Conservation (phyloP, 176 grass and related monocot genomes). For the Bolboschoenus planiculmis region DNA sequence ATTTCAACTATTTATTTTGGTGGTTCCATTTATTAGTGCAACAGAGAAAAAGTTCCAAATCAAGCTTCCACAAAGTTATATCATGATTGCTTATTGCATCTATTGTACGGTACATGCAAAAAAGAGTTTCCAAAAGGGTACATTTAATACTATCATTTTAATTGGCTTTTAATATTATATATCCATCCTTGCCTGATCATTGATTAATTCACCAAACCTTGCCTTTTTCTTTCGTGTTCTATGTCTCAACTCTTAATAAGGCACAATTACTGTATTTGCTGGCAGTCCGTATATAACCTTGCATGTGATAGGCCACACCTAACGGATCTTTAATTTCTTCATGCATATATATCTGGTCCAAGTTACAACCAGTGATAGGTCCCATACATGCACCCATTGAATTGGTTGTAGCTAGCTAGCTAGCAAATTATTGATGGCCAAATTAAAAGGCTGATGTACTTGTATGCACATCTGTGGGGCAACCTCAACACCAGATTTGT, state of each 20-base stretch:
- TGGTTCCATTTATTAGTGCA: neutral
- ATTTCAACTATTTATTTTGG: neutral
- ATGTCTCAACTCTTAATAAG: neutral
- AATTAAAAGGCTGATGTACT: neutral
- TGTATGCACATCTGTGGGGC: neutral
- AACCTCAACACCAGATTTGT: neutral
- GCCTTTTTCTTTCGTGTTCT: neutral
- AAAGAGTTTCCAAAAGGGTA: neutral
- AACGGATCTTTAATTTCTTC: neutral
- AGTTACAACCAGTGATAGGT: neutral
- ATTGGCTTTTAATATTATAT: neutral
- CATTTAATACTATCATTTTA: neutral
- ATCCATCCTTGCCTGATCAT: neutral
- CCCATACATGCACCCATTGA: neutral
- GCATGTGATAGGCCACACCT: neutral
- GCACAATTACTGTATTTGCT: neutral
- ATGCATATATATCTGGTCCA: conserved; percentile 2
- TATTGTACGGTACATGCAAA: neutral
- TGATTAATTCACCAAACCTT: neutral
- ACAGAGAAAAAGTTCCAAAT: neutral
- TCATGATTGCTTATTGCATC: neutral
- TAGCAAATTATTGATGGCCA: neutral
- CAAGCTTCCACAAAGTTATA: neutral
- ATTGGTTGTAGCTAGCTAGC: neutral
- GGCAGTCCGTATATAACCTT: neutral